A percentile compares a stretch with the other conserved stretches of the same genome.
Conservation (phyloP, 768 basidiomycete species). For the Psilocybe tampanensis region DNA sequence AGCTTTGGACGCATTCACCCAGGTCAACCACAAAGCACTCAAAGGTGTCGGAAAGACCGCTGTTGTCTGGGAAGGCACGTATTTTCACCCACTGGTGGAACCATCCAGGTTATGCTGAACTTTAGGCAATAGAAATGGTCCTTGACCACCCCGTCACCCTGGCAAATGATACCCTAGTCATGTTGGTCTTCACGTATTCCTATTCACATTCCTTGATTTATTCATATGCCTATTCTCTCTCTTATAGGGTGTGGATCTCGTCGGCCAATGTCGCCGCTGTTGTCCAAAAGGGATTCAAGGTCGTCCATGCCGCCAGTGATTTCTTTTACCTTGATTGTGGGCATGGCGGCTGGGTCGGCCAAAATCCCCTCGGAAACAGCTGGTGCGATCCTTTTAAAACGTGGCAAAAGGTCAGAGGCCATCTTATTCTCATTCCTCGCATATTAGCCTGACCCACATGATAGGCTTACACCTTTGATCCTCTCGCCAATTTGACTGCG, state of each 20-base stretch:
- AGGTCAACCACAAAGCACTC: slow-evolving; percentile 58
- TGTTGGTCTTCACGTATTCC: slow-evolving; percentile 40
- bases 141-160: slow-evolving; percentile 48
- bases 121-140: slow-evolving; percentile 64
- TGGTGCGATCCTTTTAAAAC: slow-evolving; percentile 85
- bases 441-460: neutral
- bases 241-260: slow-evolving; percentile 69
- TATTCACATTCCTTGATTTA: neutral
- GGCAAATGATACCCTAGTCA: slow-evolving; percentile 52
- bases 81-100: neutral
- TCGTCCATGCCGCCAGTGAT: slow-evolving; percentile 75
- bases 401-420: slow-evolving; percentile 67
- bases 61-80: slow-evolving; percentile 78
- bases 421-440: neutral
- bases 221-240: neutral
- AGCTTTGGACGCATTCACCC: slow-evolving; percentile 63
- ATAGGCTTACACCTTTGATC: slow-evolving; percentile 71
- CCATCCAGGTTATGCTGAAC: neutral
- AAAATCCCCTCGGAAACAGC: slow-evolving; percentile 48
- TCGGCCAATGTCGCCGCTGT: slow-evolving; percentile 59
- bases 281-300: slow-evolving; percentile 54
- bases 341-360: slow-evolving; percentile 69
- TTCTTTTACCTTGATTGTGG: slow-evolving; percentile 87
- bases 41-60: slow-evolving; percentile 63
- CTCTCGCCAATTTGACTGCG: slow-evolving; percentile 55